phyloP scores from a whole-genome alignment of 352 stramenopile genomes.

The Pilasporangium apinafurcum region DNA sequence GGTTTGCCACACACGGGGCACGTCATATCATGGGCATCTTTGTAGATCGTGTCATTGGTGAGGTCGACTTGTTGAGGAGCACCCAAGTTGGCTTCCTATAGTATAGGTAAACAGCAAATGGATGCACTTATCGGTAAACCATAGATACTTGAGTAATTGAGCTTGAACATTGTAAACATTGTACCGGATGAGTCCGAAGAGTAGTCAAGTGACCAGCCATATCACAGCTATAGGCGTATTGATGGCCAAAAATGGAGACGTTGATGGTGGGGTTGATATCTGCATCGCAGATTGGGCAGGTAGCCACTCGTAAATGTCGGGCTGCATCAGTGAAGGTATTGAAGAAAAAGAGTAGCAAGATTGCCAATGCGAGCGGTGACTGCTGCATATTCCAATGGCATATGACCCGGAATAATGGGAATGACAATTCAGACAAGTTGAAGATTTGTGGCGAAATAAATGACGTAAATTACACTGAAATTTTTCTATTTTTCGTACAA shows the following conservation, averaged over 20 bases:
- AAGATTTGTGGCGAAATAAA: no score
- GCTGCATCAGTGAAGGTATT: slow-evolving; percentile 13
- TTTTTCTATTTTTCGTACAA: no score
- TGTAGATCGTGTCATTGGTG: slow-evolving; percentile 59
- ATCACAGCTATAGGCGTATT: slow-evolving; percentile 75
- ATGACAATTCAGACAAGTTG: no score
- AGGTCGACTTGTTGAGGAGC: slow-evolving; percentile 34
- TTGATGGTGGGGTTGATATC: slow-evolving; percentile 40
- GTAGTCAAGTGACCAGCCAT: slow-evolving; percentile 78
- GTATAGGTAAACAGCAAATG: slow-evolving; percentile 1
- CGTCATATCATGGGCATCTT: slow-evolving; percentile 42
- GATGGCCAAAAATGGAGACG: slow-evolving; percentile 57
- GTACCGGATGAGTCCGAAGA: slow-evolving; percentile 69
- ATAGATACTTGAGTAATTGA: background rate
- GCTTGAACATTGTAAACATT: slow-evolving; percentile 4
- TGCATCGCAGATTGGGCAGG: slow-evolving; percentile 31
- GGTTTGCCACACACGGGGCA: slow-evolving; percentile 62
- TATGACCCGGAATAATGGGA: no score
- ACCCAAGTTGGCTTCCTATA: slow-evolving; percentile 37
- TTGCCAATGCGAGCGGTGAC: slow-evolving; percentile 4
- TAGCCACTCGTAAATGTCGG: slow-evolving; percentile 49
- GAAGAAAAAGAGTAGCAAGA: slow-evolving; percentile 17
- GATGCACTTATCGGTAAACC: background rate
- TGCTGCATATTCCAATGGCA: background rate
- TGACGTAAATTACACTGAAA: no score